Percentiles rank a stretch among this genome's conserved stretches.
These are phyloP conservation scores for Oryza longistaminata DNA, from an alignment of 176 grass and related monocot species.

Conservation along the genomic window DNA sequence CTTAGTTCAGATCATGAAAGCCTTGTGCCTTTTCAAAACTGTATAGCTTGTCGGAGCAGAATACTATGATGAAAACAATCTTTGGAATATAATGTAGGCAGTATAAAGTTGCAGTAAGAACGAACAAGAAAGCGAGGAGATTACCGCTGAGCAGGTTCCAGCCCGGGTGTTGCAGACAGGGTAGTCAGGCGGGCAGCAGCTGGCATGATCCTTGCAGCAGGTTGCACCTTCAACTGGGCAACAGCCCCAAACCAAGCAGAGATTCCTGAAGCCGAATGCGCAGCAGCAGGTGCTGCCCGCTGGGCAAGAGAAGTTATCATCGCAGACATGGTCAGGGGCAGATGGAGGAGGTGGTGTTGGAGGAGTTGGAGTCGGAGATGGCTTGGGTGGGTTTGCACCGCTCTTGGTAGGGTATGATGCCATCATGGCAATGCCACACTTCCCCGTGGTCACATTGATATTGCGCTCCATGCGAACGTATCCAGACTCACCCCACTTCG, in stretches of 20 bases:
- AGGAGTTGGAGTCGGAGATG: constrained; percentile 51
- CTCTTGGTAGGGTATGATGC: constrained; percentile 85
- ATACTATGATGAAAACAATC: neutral
- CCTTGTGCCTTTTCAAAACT: neutral
- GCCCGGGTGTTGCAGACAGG: constrained; percentile 68
- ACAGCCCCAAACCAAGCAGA: constrained; percentile 84
- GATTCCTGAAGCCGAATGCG: constrained; percentile 44
- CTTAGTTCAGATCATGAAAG: neutral
- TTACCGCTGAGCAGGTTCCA: constrained; percentile 73
- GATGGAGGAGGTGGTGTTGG: constrained; percentile 54
- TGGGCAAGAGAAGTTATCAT: constrained; percentile 45
- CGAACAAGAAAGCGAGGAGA: neutral
- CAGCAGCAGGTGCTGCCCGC: constrained; percentile 87
- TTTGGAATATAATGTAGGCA: neutral
- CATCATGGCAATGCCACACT: constrained; percentile 89
- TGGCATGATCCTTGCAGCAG: constrained; percentile 83
- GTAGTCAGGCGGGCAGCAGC: constrained; percentile 82
- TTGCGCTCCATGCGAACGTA: constrained; percentile 87
- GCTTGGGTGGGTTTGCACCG: constrained; percentile 66
- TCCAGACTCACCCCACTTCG: constrained; percentile 76
- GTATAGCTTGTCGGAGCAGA: neutral
- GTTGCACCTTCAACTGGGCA: constrained; percentile 65
- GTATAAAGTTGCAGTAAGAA: neutral
- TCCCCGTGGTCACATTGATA: constrained; percentile 46
- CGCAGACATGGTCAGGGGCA: constrained; percentile 47